A percentile compares a stretch with the other conserved stretches of the same genome.
Conservation (phyloP, 768 basidiomycete genomes). For the Lactifluus hygrophoroides region DNA sequence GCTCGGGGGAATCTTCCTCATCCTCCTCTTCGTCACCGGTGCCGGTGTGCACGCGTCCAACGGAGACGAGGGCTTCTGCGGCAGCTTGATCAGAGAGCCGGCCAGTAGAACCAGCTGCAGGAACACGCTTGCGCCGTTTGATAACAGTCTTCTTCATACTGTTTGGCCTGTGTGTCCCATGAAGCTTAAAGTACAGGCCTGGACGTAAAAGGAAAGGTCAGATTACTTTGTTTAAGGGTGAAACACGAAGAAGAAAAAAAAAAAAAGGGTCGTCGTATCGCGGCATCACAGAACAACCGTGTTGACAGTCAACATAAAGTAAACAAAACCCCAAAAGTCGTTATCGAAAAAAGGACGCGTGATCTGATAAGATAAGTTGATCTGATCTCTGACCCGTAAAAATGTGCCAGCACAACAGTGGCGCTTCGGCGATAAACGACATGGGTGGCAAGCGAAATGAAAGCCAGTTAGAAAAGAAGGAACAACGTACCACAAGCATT, state of each 20-base stretch:
- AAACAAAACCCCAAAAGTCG: background rate
- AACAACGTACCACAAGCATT: conserved; percentile 82
- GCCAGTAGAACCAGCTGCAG: conserved; percentile 55
- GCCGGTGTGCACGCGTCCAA: conserved; percentile 45
- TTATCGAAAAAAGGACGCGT: conserved; percentile 24
- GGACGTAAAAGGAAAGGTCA: conserved; percentile 22
- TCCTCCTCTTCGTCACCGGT: conserved; percentile 39
- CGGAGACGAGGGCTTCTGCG: conserved; percentile 80
- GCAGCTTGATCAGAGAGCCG: conserved; percentile 79
- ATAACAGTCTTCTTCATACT: conserved; percentile 99
- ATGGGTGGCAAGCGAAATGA: conserved; percentile 16
- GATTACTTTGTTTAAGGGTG: background rate
- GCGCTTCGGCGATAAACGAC: conserved; percentile 12
- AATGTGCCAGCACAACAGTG: conserved; percentile 16
- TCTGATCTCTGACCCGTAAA: conserved; percentile 11
- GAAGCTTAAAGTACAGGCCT: conserved; percentile 98
- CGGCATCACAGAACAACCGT: background rate
- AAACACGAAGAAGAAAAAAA: background rate
- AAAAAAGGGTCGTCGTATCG: no score
- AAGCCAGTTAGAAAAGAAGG: conserved; percentile 20
- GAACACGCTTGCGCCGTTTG: conserved; percentile 95
- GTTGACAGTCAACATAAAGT: conserved; percentile 1
- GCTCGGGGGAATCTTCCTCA: conserved; percentile 34
- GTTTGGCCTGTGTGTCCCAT: conserved; percentile 93
- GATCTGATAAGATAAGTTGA: conserved; percentile 23